Evolutionary conservation across 495 filamentous ascomycete species (phyloP).

Genomic region (Penicillium longicatenatum): DNA sequence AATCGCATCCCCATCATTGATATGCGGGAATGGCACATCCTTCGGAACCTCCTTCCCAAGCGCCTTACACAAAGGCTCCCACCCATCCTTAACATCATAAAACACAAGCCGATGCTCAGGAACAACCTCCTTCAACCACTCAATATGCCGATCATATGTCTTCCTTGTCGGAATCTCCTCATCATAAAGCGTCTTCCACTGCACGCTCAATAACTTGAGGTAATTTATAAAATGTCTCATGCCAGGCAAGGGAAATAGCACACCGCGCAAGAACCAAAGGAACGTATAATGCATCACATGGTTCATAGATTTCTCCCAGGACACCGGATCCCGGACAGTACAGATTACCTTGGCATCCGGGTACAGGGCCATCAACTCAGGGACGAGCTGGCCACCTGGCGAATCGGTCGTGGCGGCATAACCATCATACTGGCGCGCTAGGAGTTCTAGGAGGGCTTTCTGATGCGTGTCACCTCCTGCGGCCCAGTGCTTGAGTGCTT

Average conservation of each 20-base stretch:
- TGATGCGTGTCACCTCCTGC: slow-evolving; percentile 1
- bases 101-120: slow-evolving; percentile 48
- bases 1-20: slow-evolving; percentile 31
- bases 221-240: slow-evolving; percentile 29
- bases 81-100: slow-evolving; percentile 49
- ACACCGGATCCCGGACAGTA: slow-evolving; percentile 24
- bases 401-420: slow-evolving; percentile 55
- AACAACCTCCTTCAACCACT: slow-evolving; percentile 39
- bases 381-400: slow-evolving; percentile 28
- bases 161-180: slow-evolving; percentile 8
- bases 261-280: slow-evolving; percentile 20
- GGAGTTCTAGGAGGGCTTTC: slow-evolving; percentile 69
- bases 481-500: slow-evolving; percentile 22
- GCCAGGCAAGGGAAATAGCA: slow-evolving; percentile 29
- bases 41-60: slow-evolving; percentile 44
- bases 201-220: slow-evolving; percentile 12
- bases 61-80: slow-evolving; percentile 52
- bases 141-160: slow-evolving; percentile 28
- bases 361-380: slow-evolving; percentile 31
- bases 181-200: slow-evolving; percentile 26
- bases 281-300: slow-evolving; percentile 13
- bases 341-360: slow-evolving; percentile 33
- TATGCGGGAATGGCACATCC: slow-evolving; percentile 40
- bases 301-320: slow-evolving; percentile 28
- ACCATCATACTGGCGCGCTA: slow-evolving; percentile 42